These are phyloP conservation scores for Tuber magnatum DNA, from an alignment of 495 filamentous ascomycete genomes.

Conservation along the genomic window DNA sequence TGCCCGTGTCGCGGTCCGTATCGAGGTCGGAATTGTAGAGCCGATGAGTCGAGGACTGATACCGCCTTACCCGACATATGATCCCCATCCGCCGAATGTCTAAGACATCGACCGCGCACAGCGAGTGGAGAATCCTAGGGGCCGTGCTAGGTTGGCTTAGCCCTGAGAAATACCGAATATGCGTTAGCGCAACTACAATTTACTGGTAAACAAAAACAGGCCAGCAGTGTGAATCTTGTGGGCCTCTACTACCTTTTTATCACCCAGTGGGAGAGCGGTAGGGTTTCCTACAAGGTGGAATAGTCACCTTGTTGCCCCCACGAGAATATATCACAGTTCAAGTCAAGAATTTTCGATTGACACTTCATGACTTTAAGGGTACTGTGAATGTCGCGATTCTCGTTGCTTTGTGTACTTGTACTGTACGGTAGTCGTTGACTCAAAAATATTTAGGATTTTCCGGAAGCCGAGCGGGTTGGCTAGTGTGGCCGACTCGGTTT, in stretches of 20 bases:
- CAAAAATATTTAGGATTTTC: not conserved
- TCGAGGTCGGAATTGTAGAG: not conserved
- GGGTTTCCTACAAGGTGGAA: not conserved
- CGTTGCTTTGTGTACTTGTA: not conserved
- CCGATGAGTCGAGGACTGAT: not conserved
- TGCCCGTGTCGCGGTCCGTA: not conserved
- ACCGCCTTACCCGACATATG: not conserved
- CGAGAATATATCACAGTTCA: not conserved
- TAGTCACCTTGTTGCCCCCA: not conserved
- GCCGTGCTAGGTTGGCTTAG: not conserved
- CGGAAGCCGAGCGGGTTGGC: not conserved
- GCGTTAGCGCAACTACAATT: not conserved
- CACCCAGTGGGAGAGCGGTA: not conserved
- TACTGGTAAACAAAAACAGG: not conserved
- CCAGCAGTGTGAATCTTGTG: not conserved
- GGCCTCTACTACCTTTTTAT: not conserved
- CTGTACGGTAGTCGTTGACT: not conserved
- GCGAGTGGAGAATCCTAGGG: not conserved
- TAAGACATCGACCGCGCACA: not conserved
- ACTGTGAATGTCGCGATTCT: not conserved
- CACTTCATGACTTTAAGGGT: not conserved
- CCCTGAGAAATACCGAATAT: not conserved
- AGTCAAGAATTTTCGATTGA: not conserved
- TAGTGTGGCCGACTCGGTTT: not conserved
- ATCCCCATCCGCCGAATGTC: not conserved